These are phyloP conservation scores for Sugiyamaella japonica DNA, from an alignment of 1,139 yeast genomes.

Conservation along the genomic window DNA sequence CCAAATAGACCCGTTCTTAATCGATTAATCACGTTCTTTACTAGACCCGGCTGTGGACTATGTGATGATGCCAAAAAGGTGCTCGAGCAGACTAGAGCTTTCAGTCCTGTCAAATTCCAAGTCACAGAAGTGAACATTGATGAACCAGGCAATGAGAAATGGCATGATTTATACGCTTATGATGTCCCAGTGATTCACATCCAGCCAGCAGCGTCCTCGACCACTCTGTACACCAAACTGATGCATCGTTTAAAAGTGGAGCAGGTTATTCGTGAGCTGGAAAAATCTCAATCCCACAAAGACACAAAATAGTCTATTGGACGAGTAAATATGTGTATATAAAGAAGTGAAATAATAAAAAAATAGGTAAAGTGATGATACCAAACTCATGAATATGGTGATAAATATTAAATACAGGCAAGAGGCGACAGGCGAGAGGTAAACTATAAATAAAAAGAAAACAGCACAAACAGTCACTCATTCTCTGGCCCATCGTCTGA, in stretches of 20 bases:
- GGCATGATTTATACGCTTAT: slow-evolving; percentile 83
- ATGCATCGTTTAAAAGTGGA: slow-evolving; percentile 73
- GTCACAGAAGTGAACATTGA: slow-evolving; percentile 64
- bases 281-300: slow-evolving; percentile 17
- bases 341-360: slow-evolving; percentile 11
- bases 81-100: slow-evolving; percentile 45
- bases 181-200: slow-evolving; percentile 90
- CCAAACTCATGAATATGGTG: background rate
- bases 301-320: background rate
- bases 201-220: slow-evolving; percentile 45
- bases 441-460: slow-evolving; percentile 1
- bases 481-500: slow-evolving; percentile 1
- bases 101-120: slow-evolving; percentile 36
- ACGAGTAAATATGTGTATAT: background rate
- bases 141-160: slow-evolving; percentile 60
- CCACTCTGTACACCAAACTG: slow-evolving; percentile 53
- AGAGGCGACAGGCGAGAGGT: no score
- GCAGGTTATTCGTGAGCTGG: slow-evolving; percentile 45
- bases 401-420: slow-evolving; percentile 17
- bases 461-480: background rate
- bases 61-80: slow-evolving; percentile 71
- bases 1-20: slow-evolving; percentile 2
- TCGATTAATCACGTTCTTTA: slow-evolving; percentile 57
- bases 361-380: background rate
- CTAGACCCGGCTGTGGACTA: slow-evolving; percentile 75